These are phyloP conservation scores for Purpureocillium lavendulum DNA, from an alignment of 2,329 filamentous ascomycete species.

Conservation along the genomic window DNA sequence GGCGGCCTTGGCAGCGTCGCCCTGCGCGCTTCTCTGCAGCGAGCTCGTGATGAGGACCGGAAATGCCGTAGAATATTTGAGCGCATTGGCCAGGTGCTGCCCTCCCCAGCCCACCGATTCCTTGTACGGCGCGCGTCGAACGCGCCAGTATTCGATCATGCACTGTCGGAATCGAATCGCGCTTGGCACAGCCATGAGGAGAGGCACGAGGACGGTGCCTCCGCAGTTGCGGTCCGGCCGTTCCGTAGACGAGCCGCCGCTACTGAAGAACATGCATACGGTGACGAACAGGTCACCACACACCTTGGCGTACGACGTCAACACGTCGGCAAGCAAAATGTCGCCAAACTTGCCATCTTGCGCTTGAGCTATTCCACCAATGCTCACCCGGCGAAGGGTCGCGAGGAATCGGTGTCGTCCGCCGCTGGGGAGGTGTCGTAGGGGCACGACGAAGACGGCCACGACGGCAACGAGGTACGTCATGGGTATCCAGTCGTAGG, in stretches of 20 bases:
- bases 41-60: slow-evolving; percentile 80
- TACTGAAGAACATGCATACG: slow-evolving; percentile 81
- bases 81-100: slow-evolving; percentile 84
- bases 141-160: slow-evolving; percentile 75
- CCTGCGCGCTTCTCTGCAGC: slow-evolving; percentile 55
- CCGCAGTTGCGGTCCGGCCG: slow-evolving; percentile 77
- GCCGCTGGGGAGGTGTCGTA: slow-evolving; percentile 56
- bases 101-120: slow-evolving; percentile 64
- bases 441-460: slow-evolving; percentile 63
- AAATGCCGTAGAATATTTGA: slow-evolving; percentile 92
- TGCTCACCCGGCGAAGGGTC: slow-evolving; percentile 67
- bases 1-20: slow-evolving; percentile 28
- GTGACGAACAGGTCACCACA: slow-evolving; percentile 83
- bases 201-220: slow-evolving; percentile 68
- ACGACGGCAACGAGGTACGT: slow-evolving; percentile 68
- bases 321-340: slow-evolving; percentile 82
- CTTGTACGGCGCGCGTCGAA: slow-evolving; percentile 48
- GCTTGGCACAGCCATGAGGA: slow-evolving; percentile 77
- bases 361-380: slow-evolving; percentile 80
- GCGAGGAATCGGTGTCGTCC: slow-evolving; percentile 70
- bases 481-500: slow-evolving; percentile 81
- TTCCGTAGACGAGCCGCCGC: slow-evolving; percentile 64
- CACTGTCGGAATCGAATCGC: slow-evolving; percentile 87
- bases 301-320: slow-evolving; percentile 92
- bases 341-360: slow-evolving; percentile 93